Percentiles rank a stretch among this genome's conserved stretches.
These are phyloP conservation scores for Marvania coccoides DNA, from an alignment of 139 green algal species.

Conservation along the genomic window DNA sequence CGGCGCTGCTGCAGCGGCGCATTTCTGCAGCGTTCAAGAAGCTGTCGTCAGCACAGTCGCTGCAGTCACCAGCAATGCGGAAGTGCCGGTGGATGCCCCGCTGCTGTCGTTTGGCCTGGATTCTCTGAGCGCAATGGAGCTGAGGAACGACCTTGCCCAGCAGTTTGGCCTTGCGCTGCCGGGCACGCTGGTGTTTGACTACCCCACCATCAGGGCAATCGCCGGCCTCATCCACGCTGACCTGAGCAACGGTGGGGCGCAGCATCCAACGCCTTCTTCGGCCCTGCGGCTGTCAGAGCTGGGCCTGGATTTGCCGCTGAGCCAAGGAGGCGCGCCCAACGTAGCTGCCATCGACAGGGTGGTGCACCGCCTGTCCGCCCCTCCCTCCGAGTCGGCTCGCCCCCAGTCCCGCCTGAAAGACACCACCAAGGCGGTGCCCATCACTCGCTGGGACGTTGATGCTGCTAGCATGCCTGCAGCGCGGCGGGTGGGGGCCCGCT, in stretches of 20 bases:
- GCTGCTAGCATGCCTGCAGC: neutral
- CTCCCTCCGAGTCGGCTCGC: neutral
- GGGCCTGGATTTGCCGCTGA: neutral
- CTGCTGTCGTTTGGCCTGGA: slow-evolving; percentile 40
- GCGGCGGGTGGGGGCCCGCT: slow-evolving; percentile 6
- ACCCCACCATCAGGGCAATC: slow-evolving; percentile 39
- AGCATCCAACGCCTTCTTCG: neutral
- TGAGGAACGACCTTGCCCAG: slow-evolving; percentile 53
- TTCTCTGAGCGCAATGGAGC: slow-evolving; percentile 38
- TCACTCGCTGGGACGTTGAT: slow-evolving; percentile 51
- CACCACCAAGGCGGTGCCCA: slow-evolving; percentile 16
- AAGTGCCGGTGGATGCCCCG: slow-evolving; percentile 25
- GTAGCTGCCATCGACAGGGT: slow-evolving; percentile 2
- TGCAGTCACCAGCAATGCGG: neutral
- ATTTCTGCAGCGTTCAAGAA: too few species aligned
- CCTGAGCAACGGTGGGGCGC: neutral
- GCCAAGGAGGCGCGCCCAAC: neutral
- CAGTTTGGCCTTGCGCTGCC: slow-evolving; percentile 41
- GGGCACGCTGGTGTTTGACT: slow-evolving; percentile 56
- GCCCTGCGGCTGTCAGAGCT: neutral
- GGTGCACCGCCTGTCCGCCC: slow-evolving; percentile 2
- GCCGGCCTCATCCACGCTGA: neutral
- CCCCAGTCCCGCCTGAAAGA: neutral
- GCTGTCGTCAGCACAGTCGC: neutral
- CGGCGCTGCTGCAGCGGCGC: too few species aligned